phyloP scores from a whole-genome alignment of 306 rosid species.

The Betula pendula region DNA sequence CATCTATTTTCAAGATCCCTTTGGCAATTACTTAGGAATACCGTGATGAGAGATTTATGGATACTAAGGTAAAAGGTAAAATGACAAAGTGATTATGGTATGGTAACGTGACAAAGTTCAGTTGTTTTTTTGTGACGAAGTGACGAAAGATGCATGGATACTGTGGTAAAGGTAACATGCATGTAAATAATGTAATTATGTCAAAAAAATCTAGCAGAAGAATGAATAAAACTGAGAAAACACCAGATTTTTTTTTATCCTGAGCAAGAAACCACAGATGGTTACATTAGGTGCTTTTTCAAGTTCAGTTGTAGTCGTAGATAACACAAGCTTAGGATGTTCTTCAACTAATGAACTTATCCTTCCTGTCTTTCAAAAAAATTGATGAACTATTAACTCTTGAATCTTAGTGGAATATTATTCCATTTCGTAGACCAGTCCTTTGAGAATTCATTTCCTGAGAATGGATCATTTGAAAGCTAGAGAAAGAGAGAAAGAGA shows the following conservation, averaged over 20 bases:
- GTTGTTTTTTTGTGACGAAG: not conserved
- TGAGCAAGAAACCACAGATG: not conserved
- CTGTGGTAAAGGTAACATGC: too few relatives aligned
- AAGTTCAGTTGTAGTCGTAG: not conserved
- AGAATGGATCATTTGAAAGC: too few relatives aligned
- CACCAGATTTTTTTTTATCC: too few relatives aligned
- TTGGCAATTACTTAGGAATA: not conserved
- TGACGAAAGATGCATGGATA: not conserved
- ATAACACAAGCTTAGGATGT: not conserved
- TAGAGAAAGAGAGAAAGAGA: too few relatives aligned
- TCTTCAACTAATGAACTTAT: not conserved
- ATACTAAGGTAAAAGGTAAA: too few relatives aligned
- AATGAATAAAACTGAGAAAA: not conserved
- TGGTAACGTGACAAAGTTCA: too few relatives aligned
- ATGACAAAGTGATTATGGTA: not conserved
- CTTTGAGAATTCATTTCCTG: not conserved
- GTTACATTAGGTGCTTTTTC: not conserved
- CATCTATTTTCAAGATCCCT: not conserved
- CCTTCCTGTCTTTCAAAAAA: not conserved
- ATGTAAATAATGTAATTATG: too few relatives aligned
- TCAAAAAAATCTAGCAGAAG: not conserved
- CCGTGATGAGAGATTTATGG: not conserved
- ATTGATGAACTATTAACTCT: not conserved
- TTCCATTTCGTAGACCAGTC: too few relatives aligned
- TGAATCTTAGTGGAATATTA: not conserved